These are phyloP conservation scores for Carex littledalei DNA, from an alignment of 176 grass and related monocot species.

Conservation along the genomic window DNA sequence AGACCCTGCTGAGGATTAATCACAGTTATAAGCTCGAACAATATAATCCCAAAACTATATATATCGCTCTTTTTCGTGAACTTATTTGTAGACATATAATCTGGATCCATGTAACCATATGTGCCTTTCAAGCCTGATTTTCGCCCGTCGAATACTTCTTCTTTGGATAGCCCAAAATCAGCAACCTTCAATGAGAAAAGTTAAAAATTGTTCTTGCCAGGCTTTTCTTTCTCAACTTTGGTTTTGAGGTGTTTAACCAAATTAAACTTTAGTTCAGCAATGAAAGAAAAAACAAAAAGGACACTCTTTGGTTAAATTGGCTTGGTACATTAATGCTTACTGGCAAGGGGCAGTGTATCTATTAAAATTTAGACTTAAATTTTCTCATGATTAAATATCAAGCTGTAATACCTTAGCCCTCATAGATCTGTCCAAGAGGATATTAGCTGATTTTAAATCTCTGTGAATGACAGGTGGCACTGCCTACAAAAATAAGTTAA, in stretches of 20 bases:
- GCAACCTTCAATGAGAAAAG: constrained; percentile 48
- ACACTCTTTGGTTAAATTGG: background rate
- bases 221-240: background rate
- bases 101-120: constrained; percentile 98
- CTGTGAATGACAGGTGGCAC: constrained; percentile 87
- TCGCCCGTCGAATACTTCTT: constrained; percentile 75
- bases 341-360: background rate
- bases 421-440: constrained; percentile 87
- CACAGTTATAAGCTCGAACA: constrained; percentile 91
- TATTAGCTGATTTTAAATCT: constrained; percentile 96
- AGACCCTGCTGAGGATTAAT: constrained; percentile 97
- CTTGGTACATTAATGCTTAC: background rate
- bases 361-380: background rate
- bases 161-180: constrained; percentile 96
- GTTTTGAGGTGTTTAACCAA: background rate
- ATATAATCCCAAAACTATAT: constrained; percentile 88
- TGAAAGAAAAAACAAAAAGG: background rate
- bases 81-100: constrained; percentile 88
- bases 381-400: constrained; percentile 12
- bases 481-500: constrained; percentile 53
- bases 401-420: constrained; percentile 58
- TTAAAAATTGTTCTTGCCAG: background rate
- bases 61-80: constrained; percentile 96
- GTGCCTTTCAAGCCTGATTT: constrained; percentile 92
- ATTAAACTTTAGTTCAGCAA: background rate